Base-by-base conservation (phyloP, 495 filamentous ascomycete genomes). In the Echria macrotheca region DNA sequence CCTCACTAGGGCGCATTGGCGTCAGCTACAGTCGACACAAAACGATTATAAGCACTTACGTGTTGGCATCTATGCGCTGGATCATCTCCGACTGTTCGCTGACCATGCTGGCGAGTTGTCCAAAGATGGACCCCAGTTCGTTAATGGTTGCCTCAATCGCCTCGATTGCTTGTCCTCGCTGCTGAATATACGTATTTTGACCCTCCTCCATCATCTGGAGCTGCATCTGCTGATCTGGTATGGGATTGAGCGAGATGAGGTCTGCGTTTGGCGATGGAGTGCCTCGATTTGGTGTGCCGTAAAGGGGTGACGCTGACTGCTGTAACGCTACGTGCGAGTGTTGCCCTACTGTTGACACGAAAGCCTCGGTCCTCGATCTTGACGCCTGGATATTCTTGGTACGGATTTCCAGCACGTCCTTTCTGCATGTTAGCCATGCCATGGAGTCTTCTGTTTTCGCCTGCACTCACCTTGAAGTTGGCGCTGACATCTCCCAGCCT, bases 321-420 rank as follows among this genome's bases (percentile, higher is more conserved):
- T 86, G 81, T 49, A 78, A 54, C n/a, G 72, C 64, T 0, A 69
- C 69, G 40, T 73, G 71, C 2, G 73, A 64, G 40, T 91, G 89
- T 32, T 85, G 80, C 2, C 85, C 87, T 32, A 94, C 89, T 10
- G 86, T 89, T 2, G 87, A 91, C 18, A 97, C 87, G 53, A 98
- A 98, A 60, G 96, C 93, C 65, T 98, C 94, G 41, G 93, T 96
- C 48, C 93, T 73, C 33, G 87, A 84, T 28, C 89, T 78, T 36
- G 88, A 91, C 10, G 94, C 94, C 67, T 96, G 94, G 42, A 97
- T 96, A 67, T 98, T 98, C 73, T 96, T 96, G 37, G 93, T 98
- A 24, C 93, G 83, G 18, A 96, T 89, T 63, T 98, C 93, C 10
- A 97, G 76, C 0, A 97, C 91, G 55, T 96, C 91, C 58, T 54